A percentile compares a stretch with the other conserved stretches of the same genome.
Conservation (phyloP, 2,329 filamentous ascomycete species). For the Paecilomyces sp. region DNA sequence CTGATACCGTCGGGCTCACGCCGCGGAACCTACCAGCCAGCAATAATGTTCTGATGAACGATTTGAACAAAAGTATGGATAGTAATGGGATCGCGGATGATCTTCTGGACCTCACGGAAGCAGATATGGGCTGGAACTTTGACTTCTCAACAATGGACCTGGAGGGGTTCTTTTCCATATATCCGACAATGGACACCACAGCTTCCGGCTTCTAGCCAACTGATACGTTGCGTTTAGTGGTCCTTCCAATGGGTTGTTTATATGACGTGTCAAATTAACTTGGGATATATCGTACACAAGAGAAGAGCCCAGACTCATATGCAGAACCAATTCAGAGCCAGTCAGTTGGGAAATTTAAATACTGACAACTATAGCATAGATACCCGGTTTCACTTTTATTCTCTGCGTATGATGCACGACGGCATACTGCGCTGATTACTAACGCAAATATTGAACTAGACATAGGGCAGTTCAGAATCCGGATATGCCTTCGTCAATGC, state of each 20-base stretch:
- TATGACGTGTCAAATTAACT: neutral
- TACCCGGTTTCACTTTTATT: neutral
- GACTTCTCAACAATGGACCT: slow-evolving; percentile 35
- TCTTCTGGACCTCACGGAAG: slow-evolving; percentile 28
- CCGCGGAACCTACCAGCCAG: neutral
- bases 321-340: neutral
- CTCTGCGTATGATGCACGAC: neutral
- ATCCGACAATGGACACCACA: slow-evolving; percentile 11
- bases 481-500: neutral
- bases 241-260: neutral
- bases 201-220: neutral
- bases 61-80: slow-evolving; percentile 1
- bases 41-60: neutral
- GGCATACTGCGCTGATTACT: neutral
- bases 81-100: slow-evolving; percentile 11
- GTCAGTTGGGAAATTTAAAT: neutral
- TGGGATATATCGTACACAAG: neutral
- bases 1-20: neutral
- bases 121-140: slow-evolving; percentile 33
- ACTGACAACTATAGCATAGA: neutral
- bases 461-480: neutral
- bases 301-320: neutral
- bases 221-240: neutral
- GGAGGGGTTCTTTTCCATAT: slow-evolving; percentile 30
- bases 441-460: neutral